Evolutionary conservation across 352 stramenopile species (phyloP).

Genomic region (Phytophthora pisi): DNA sequence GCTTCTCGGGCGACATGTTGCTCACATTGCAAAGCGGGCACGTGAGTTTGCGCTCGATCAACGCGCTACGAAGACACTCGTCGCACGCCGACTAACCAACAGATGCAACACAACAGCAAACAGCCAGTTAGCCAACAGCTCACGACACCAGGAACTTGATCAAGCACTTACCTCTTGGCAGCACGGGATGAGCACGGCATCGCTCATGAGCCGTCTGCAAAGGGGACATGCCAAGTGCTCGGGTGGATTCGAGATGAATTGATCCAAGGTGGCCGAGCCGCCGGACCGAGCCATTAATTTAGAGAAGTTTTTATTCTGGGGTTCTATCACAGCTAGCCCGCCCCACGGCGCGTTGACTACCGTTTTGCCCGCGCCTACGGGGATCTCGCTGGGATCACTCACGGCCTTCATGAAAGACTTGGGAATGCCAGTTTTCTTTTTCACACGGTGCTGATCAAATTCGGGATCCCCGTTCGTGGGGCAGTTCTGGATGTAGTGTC

Average conservation of each 20-base stretch:
- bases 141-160: conserved; percentile 11
- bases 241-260: conserved; percentile 90
- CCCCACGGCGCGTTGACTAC: conserved; percentile 87
- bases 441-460: conserved; percentile 88
- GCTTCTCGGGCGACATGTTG: conserved; percentile 88
- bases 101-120: conserved; percentile 13
- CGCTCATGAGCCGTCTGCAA: conserved; percentile 89
- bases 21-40: conserved; percentile 78
- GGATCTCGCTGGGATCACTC: conserved; percentile 85
- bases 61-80: conserved; percentile 74
- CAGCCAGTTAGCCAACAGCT: conserved; percentile 24
- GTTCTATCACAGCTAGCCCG: conserved; percentile 90
- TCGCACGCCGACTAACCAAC: conserved; percentile 75
- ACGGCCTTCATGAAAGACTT: conserved; percentile 91
- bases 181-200: conserved; percentile 88
- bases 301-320: conserved; percentile 92
- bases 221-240: conserved; percentile 89
- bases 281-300: conserved; percentile 91
- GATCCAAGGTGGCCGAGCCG: conserved; percentile 89
- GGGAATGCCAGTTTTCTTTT: conserved; percentile 88
- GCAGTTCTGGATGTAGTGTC: conserved; percentile 91
- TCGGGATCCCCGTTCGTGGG: conserved; percentile 89
- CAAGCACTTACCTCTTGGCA: conserved; percentile 81
- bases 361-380: conserved; percentile 82
- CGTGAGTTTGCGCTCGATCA: conserved; percentile 84